These are phyloP conservation scores for Termitomyces sp. DNA, from an alignment of 768 basidiomycete species.

Conservation along the genomic window DNA sequence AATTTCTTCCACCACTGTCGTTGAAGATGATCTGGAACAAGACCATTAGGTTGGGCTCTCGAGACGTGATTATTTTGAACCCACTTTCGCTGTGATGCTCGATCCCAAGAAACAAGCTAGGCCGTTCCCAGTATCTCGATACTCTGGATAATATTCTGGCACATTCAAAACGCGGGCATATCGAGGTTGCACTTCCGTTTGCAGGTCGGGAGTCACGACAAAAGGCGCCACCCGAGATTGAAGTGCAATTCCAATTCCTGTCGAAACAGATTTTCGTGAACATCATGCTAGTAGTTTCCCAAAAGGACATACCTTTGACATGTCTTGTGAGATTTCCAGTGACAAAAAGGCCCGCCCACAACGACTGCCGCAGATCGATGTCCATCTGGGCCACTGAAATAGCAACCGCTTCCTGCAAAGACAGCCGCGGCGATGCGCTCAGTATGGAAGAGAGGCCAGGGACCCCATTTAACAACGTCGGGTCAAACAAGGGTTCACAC, in stretches of 20 bases:
- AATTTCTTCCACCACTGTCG: slow-evolving; percentile 64
- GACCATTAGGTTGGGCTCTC: not conserved
- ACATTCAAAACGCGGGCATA: slow-evolving; percentile 60
- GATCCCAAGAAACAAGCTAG: slow-evolving; percentile 79
- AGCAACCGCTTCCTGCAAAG: slow-evolving; percentile 70
- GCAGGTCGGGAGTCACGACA: slow-evolving; percentile 58
- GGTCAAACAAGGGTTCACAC: slow-evolving; percentile 88
- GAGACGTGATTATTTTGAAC: slow-evolving; percentile 1
- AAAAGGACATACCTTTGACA: slow-evolving; percentile 58
- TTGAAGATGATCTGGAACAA: slow-evolving; percentile 65
- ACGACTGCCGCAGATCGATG: slow-evolving; percentile 62
- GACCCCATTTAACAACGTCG: slow-evolving; percentile 48
- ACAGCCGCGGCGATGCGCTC: slow-evolving; percentile 31
- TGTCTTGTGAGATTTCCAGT: slow-evolving; percentile 74
- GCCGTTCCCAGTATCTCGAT: slow-evolving; percentile 81
- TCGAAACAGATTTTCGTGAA: not conserved
- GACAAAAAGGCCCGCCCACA: slow-evolving; percentile 79
- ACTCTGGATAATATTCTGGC: slow-evolving; percentile 92
- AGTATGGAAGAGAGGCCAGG: slow-evolving; percentile 23
- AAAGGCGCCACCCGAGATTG: slow-evolving; percentile 70
- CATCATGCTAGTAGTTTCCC: slow-evolving; percentile 2
- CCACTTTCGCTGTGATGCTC: slow-evolving; percentile 83
- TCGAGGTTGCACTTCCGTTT: slow-evolving; percentile 72
- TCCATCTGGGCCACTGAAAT: slow-evolving; percentile 61
- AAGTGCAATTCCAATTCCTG: slow-evolving; percentile 66